Base-by-base conservation (phyloP, 176 grass and related monocot genomes). In the Eragrostis curvula region DNA sequence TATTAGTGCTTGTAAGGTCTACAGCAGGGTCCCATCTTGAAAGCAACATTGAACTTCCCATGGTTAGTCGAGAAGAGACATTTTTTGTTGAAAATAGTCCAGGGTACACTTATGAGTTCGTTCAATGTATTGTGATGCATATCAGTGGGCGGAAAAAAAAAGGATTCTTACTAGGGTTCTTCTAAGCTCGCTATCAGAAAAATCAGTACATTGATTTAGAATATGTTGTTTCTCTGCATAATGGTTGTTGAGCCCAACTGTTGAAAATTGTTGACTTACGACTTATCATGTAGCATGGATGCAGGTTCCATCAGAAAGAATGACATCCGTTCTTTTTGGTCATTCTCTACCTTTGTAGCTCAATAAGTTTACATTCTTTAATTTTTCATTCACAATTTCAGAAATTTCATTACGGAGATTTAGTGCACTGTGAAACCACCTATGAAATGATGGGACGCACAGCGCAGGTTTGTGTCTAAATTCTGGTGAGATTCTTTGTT, bases 381-480 rank as follows among this genome's bases (percentile, higher is more conserved):
- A 67, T 75, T 71, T 45, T 68, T 27, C 15, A 42, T 13, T 70
- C 24, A 60, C 36, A 65, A 81, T 70, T 68, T 83, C 67, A 98
- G 96, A 89, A 67, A 85, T 93, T 95, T 55, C 87, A 90, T 44
- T 77, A 87, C 79, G 96, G 96, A 72, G 96, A 98, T 79, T 89
- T 98, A 83, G 47, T 63, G 43, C 85, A 95, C 70, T 98, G 92
- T 66, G 96, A 98, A 84, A 67, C 50, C 45, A 95, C 86, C 58
- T 93, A 86, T 75, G 50, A 95, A 71, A 79, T 80, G 86, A 88
- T 98, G 96, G 96, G 96, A 7, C 96, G 92, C 75, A 93, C 92
- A 84, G 86, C 96, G 55, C 84, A 98, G 92, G 96, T 95, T 91
- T 66, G 84, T 71, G 42, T 71, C 30, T 71, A 61, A 68, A 68